These are phyloP conservation scores for Cutaneotrichosporon cavernicola DNA, from an alignment of 1,284 basidiomycete species.

Conservation along the genomic window DNA sequence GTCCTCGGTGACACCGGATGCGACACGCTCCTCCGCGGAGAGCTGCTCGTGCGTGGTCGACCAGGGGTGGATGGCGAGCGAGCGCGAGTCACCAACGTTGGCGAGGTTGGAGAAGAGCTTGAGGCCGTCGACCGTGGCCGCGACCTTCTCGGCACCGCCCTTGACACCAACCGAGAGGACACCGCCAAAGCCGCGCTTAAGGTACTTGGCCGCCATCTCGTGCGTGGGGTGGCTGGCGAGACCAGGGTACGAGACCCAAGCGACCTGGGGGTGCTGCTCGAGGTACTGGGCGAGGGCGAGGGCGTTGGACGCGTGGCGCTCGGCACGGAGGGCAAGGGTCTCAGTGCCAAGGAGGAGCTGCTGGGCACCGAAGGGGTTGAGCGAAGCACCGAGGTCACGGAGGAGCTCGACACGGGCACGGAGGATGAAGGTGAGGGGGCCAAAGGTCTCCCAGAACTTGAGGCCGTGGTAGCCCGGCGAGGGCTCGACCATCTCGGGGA, in stretches of 20 bases:
- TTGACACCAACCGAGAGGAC: conserved; percentile 79
- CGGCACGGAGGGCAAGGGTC: conserved; percentile 72
- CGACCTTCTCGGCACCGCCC: conserved; percentile 63
- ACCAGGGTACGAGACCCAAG: conserved; percentile 82
- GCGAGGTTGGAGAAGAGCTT: conserved; percentile 73
- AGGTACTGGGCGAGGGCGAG: conserved; percentile 60
- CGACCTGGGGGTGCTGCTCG: conserved; percentile 58
- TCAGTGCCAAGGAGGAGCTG: conserved; percentile 81
- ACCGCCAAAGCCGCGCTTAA: conserved; percentile 67
- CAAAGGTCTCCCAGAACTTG: conserved; percentile 71
- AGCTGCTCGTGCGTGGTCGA: conserved; percentile 66
- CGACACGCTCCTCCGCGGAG: conserved; percentile 63
- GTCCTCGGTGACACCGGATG: conserved; percentile 74
- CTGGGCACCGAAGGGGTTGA: conserved; percentile 82
- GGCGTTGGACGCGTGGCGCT: conserved; percentile 33
- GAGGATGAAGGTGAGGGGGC: conserved; percentile 50
- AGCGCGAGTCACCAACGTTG: conserved; percentile 76
- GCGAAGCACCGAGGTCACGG: conserved; percentile 70
- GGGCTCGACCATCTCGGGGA: conserved; percentile 64
- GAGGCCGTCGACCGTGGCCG: conserved; percentile 69
- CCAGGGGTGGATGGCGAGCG: conserved; percentile 77
- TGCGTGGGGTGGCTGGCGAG: conserved; percentile 66
- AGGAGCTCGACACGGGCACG: conserved; percentile 59
- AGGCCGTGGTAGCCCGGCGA: conserved; percentile 81
- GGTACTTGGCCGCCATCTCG: conserved; percentile 61